Conservation (phyloP, 2,329 filamentous ascomycete species). For the Trichoderma koningiopsis region DNA sequence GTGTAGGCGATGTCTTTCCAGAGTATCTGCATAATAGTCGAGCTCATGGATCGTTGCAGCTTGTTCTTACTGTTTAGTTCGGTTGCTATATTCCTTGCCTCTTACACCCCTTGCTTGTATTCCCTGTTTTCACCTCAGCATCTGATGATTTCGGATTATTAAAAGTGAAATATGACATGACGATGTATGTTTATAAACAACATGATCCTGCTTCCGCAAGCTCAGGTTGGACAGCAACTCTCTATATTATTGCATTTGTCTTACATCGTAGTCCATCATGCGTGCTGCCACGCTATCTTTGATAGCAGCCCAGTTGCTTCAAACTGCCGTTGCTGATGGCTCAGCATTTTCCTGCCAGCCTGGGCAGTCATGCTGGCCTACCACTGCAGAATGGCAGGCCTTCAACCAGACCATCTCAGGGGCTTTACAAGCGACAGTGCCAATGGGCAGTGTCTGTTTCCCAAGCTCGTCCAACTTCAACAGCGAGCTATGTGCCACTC, state of each 20-base stretch:
- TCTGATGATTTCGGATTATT: neutral
- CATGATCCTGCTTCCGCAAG: neutral
- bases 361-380: conserved; percentile 51
- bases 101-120: neutral
- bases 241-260: neutral
- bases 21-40: neutral
- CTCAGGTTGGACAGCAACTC: neutral
- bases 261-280: neutral
- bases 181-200: neutral
- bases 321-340: neutral
- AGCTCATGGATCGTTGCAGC: neutral
- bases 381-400: conserved; percentile 43
- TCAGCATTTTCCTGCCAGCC: conserved; percentile 9
- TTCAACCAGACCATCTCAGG: conserved; percentile 56
- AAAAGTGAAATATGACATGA: neutral
- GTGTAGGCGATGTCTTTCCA: neutral
- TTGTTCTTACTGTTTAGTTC: neutral
- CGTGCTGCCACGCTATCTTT: neutral
- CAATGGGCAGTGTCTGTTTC: conserved; percentile 50
- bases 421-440: conserved; percentile 51
- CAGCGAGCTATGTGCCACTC: neutral
- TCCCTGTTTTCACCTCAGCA: neutral
- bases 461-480: conserved; percentile 12
- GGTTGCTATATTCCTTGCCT: neutral
- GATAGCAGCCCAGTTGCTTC: neutral